Evolutionary conservation across 176 grass and related monocot species (phyloP), one percentile per base, ranked within the genome.

Genomic region (Chrysopogon serrulatus): DNA sequence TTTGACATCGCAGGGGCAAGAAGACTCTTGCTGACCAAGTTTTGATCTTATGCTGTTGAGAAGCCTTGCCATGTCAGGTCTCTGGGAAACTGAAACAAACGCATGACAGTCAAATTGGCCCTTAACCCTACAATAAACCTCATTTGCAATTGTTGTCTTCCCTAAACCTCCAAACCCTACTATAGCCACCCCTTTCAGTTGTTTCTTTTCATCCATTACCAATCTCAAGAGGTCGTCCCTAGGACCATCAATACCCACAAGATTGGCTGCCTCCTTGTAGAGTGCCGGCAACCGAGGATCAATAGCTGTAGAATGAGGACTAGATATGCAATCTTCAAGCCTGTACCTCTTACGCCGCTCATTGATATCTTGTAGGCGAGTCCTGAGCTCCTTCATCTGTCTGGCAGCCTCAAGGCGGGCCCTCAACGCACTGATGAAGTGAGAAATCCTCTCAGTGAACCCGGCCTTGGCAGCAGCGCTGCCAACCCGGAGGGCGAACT

Each of bases 101-200:
- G 23, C 78, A 67, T 67, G 62, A 6, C 23, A 81, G 21, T 48
- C 64, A 53, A 81, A 81, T 36, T 81, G 78, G 2, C 63, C 78
- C 35, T 53, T 68, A 53, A 81, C 31, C 19, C 5, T n/a, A 48
- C 13, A 44, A 18, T 81, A 81, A 32, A 81, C 78, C 64, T 69
- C 78, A 34, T 81, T 68, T 47, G 64, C 78, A 68, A 81, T 44
- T 26, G 78, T 81, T 24, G 78, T 81, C 62, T 81, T 81, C 1
- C 78, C 78, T 21, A 39, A 36, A 19, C 78, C 78, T 36, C 78
- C 63, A 27, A 24, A 26, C 54, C 78, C 78, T 17, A 81, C 31
- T 8, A 81, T 81, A 48, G 44, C 11, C 78, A 81, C 43, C 0
- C 48, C 78, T 49, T 68, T 81, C 40, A 68, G 63, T 1, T 68